Conservation (phyloP, 169 alveolate genomes). For the Eimeria tenella region DNA sequence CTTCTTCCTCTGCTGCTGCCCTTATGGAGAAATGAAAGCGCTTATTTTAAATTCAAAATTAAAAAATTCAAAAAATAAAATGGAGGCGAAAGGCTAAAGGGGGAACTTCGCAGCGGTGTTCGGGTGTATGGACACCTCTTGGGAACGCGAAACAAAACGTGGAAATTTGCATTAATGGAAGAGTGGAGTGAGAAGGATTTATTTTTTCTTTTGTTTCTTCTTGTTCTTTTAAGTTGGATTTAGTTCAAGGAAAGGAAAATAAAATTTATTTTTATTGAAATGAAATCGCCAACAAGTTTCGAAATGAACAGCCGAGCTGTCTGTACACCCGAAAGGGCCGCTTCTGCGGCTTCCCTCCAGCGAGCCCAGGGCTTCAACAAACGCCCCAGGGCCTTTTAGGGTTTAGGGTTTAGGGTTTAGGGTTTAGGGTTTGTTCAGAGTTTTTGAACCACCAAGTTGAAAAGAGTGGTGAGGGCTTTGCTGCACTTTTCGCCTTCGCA, state of each 20-base stretch:
- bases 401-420: background rate
- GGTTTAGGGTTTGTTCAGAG: background rate
- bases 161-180: background rate
- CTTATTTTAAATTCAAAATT: no score
- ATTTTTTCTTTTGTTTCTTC: background rate
- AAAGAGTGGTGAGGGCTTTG: constrained; percentile 47
- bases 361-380: no score
- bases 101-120: no score
- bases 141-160: no score
- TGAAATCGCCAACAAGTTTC: background rate
- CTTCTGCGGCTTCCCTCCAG: no score
- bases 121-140: no score
- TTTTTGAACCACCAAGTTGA: constrained; percentile 41
- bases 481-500: constrained; percentile 20
- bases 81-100: no score
- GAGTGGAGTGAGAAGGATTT: background rate
- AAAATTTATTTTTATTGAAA: background rate
- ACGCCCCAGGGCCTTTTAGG: background rate
- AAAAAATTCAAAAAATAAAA: no score
- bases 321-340: no score
- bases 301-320: no score
- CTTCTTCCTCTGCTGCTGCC: no score
- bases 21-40: no score
- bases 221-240: background rate
- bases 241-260: background rate